Conservation (phyloP, 306 rosid genomes). For the Coriaria nepalensis region DNA sequence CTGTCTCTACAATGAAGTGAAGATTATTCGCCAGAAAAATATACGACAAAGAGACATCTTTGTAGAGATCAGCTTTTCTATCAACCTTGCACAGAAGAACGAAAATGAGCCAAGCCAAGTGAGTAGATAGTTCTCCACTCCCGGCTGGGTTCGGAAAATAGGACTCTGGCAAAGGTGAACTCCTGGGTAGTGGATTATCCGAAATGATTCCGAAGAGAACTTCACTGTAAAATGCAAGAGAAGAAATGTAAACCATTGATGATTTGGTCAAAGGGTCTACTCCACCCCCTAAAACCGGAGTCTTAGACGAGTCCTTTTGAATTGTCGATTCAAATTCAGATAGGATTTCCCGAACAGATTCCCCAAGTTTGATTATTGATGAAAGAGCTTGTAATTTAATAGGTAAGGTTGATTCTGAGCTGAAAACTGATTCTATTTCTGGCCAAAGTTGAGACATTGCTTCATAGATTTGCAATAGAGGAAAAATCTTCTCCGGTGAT, state of each 20-base stretch:
- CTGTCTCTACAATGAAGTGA: constrained; percentile 33
- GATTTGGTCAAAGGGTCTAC: constrained; percentile 32
- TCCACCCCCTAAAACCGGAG: constrained; percentile 23
- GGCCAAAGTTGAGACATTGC: constrained; percentile 28
- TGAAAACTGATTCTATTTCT: constrained; percentile 26
- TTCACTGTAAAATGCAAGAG: constrained; percentile 21
- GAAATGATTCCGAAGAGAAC: constrained; percentile 25
- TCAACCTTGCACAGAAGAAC: constrained; percentile 46
- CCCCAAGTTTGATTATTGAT: constrained; percentile 21
- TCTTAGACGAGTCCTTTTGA: constrained; percentile 27
- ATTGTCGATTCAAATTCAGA: constrained; percentile 22
- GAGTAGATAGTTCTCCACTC: constrained; percentile 7
- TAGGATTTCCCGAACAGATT: constrained; percentile 23
- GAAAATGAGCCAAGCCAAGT: constrained; percentile 36
- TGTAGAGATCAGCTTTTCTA: constrained; percentile 29
- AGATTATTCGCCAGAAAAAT: constrained; percentile 41
- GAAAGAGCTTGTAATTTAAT: constrained; percentile 24
- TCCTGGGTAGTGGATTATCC: constrained; percentile 15
- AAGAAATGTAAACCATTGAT: constrained; percentile 25
- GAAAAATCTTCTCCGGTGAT: constrained; percentile 21
- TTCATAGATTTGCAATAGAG: constrained; percentile 24
- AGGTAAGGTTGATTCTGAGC: constrained; percentile 21
- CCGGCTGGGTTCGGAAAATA: constrained; percentile 19
- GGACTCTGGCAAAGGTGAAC: constrained; percentile 11
- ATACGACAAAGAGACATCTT: constrained; percentile 32